Conservation (phyloP, 441 rosid species). For the Pelargonium fulgidum region DNA sequence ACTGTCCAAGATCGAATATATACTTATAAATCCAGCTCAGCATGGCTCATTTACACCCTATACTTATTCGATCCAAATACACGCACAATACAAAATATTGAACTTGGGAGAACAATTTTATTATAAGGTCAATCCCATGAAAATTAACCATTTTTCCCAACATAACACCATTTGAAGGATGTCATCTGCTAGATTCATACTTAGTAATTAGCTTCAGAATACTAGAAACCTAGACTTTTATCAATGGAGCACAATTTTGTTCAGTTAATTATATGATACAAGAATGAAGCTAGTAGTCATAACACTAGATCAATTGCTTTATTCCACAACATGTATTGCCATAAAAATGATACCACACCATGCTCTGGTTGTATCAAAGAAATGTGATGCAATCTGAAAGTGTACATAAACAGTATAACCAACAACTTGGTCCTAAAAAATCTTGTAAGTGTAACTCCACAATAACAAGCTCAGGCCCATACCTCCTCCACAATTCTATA, state of each 20-base stretch:
- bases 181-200: neutral
- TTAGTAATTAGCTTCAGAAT: neutral
- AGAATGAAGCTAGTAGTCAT: neutral
- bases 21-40: neutral
- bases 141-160: neutral
- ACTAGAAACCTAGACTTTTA: neutral
- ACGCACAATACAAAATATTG: slow-evolving; percentile 4
- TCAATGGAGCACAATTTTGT: neutral
- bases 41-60: slow-evolving; percentile 2
- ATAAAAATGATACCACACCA: neutral
- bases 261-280: neutral
- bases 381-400: neutral
- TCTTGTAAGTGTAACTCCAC: neutral
- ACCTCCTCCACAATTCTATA: slow-evolving; percentile 98
- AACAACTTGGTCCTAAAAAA: neutral
- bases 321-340: neutral
- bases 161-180: neutral
- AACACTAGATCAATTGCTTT: neutral
- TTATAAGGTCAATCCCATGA: neutral
- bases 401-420: slow-evolving; percentile 4
- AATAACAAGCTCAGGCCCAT: slow-evolving; percentile 13
- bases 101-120: neutral
- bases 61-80: neutral
- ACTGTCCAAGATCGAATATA: too few relatives aligned
- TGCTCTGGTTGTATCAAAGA: neutral